Percentiles rank a stretch among this genome's conserved stretches.
phyloP scores from a whole-genome alignment of 306 rosid genomes.

The Ormosia emarginata region DNA sequence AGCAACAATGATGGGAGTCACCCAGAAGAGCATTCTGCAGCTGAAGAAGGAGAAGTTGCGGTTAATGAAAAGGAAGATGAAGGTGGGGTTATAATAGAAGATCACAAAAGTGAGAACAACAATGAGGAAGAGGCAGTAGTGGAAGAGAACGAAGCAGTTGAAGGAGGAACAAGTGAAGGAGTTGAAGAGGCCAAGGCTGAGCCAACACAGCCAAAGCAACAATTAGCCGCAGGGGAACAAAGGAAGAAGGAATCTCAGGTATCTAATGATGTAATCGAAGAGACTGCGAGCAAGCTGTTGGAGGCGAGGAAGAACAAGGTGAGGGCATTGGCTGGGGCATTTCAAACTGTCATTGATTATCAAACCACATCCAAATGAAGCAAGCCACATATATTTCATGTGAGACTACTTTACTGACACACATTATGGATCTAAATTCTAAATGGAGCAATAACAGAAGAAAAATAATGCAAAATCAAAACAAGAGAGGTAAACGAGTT shows the following conservation, averaged over 20 bases:
- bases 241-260: constrained; percentile 47
- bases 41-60: constrained; percentile 14
- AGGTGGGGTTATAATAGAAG: constrained; percentile 9
- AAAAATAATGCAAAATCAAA: background rate
- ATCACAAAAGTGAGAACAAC: constrained; percentile 1
- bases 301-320: constrained; percentile 73
- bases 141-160: constrained; percentile 7
- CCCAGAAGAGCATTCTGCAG: constrained; percentile 2
- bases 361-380: constrained; percentile 52
- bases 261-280: constrained; percentile 58
- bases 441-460: background rate
- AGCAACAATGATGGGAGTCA: background rate
- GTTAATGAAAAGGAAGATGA: constrained; percentile 13
- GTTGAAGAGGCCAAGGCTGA: background rate
- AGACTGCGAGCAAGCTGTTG: constrained; percentile 56
- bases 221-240: background rate
- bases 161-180: background rate
- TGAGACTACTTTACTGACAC: background rate
- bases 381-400: background rate
- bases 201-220: background rate
- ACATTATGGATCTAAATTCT: background rate
- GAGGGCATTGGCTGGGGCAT: constrained; percentile 77
- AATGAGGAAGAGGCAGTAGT: background rate
- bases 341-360: constrained; percentile 71
- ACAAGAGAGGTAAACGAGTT: background rate